phyloP scores from a whole-genome alignment of 1,139 yeast genomes.

The Candida anutae region DNA sequence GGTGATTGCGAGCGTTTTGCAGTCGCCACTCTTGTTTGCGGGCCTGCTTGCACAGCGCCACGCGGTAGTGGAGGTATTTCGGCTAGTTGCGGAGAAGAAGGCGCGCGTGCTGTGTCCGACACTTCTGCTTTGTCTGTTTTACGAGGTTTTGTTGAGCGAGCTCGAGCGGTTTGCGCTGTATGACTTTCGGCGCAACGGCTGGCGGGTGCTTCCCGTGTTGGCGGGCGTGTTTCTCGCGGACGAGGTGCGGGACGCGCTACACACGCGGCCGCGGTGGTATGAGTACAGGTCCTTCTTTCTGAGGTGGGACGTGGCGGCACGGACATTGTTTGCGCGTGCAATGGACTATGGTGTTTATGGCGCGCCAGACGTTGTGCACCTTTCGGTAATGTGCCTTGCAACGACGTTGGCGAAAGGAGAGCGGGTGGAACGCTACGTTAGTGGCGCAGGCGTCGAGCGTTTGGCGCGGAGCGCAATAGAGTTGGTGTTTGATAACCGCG shows the following conservation, averaged over 20 bases:
- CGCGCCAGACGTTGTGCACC: constrained; percentile 18
- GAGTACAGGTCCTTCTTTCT: constrained; percentile 28
- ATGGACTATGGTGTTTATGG: constrained; percentile 18
- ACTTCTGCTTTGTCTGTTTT: constrained; percentile 45
- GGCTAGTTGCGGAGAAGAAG: constrained; percentile 44
- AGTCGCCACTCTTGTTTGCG: constrained; percentile 35
- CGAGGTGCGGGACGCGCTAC: constrained; percentile 28
- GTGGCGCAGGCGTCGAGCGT: constrained; percentile 15
- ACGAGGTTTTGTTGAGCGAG: constrained; percentile 33
- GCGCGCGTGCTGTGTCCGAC: constrained; percentile 56
- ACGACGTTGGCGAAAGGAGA: constrained; percentile 18
- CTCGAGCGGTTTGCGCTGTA: constrained; percentile 23
- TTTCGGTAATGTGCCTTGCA: constrained; percentile 30
- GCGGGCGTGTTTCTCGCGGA: constrained; percentile 46
- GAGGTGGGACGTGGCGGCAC: constrained; percentile 23
- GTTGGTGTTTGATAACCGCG: constrained; percentile 15
- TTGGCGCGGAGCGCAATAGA: constrained; percentile 15
- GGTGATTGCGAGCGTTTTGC: constrained; percentile 42
- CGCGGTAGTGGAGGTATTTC: constrained; percentile 42
- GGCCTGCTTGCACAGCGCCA: no score
- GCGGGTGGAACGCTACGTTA: constrained; percentile 15
- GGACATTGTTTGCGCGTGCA: constrained; percentile 16
- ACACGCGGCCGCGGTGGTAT: constrained; percentile 11
- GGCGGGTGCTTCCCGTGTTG: constrained; percentile 53
- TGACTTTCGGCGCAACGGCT: constrained; percentile 27